Percentiles rank a stretch among this genome's conserved stretches.
Evolutionary conservation across 495 filamentous ascomycete species (phyloP).

Genomic region (Penicillium turbatum): DNA sequence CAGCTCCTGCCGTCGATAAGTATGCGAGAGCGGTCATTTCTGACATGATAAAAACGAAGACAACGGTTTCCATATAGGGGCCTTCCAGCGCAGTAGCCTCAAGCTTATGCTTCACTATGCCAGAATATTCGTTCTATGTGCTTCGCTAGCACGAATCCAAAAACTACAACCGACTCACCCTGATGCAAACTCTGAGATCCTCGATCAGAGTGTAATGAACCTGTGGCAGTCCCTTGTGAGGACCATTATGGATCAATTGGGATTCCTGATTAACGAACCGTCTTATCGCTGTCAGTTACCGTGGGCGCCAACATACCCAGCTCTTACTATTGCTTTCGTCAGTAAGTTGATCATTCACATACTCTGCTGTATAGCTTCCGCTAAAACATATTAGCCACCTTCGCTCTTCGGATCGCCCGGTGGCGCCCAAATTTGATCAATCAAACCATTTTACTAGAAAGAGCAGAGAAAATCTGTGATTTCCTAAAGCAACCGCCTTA

Average conservation of each 20-base stretch:
- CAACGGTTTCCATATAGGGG: constrained; percentile 39
- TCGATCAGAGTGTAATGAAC: constrained; percentile 26
- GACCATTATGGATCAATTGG: constrained; percentile 38
- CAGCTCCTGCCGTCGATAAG: too few species aligned
- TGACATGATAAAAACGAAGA: constrained; percentile 17
- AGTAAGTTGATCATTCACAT: constrained; percentile 26
- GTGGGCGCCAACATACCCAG: constrained; percentile 42
- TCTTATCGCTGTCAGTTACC: constrained; percentile 37
- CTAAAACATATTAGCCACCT: constrained; percentile 29
- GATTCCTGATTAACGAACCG: constrained; percentile 34
- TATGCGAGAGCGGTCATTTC: too few species aligned
- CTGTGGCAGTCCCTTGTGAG: constrained; percentile 39
- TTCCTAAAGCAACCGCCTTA: constrained; percentile 42
- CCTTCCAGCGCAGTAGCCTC: constrained; percentile 41
- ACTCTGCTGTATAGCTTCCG: neutral
- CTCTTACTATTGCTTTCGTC: constrained; percentile 41
- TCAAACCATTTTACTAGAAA: constrained; percentile 31
- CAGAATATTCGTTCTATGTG: constrained; percentile 38
- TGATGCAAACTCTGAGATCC: constrained; percentile 21
- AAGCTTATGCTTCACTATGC: constrained; percentile 40
- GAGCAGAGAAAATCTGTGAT: constrained; percentile 37
- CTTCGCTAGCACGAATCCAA: constrained; percentile 38
- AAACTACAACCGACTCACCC: constrained; percentile 30
- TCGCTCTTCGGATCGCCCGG: constrained; percentile 38
- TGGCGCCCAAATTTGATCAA: constrained; percentile 42